Evolutionary conservation across 495 filamentous ascomycete species (phyloP).

Genomic region (Chaetomium fimeti): DNA sequence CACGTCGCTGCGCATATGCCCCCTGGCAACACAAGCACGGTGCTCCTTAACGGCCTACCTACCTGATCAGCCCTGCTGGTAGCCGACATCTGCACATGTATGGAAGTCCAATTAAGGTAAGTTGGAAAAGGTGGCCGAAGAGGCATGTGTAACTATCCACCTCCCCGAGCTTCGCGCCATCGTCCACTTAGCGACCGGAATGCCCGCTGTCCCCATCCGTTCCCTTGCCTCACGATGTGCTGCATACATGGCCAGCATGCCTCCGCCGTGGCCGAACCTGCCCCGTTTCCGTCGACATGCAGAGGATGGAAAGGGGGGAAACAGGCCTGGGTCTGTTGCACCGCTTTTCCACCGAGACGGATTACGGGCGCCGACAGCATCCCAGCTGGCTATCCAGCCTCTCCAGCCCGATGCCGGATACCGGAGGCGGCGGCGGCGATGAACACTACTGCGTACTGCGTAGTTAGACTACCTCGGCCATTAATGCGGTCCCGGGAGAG

Average conservation of each 20-base stretch:
- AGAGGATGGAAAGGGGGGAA: background rate
- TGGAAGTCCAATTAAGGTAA: background rate
- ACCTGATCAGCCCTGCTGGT: background rate
- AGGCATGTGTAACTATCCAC: background rate
- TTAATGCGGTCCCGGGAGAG: too few relatives aligned
- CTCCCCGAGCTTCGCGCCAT: background rate
- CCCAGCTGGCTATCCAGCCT: background rate
- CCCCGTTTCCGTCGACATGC: background rate
- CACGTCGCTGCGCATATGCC: background rate
- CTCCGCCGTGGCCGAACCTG: background rate
- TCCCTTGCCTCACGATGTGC: background rate
- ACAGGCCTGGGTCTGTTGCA: background rate
- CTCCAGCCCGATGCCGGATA: background rate
- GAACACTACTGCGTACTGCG: background rate
- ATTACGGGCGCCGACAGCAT: background rate
- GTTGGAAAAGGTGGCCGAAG: too few relatives aligned
- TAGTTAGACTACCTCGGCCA: background rate
- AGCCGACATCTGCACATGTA: background rate
- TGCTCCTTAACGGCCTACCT: background rate
- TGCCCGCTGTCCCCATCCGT: constrained; percentile 1
- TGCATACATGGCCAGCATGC: background rate
- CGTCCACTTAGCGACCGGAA: background rate
- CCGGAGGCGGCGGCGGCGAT: background rate
- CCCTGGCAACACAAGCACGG: background rate
- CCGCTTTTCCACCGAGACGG: background rate